Base-by-base conservation (phyloP, 768 basidiomycete genomes). In the Amylocystis lapponica region DNA sequence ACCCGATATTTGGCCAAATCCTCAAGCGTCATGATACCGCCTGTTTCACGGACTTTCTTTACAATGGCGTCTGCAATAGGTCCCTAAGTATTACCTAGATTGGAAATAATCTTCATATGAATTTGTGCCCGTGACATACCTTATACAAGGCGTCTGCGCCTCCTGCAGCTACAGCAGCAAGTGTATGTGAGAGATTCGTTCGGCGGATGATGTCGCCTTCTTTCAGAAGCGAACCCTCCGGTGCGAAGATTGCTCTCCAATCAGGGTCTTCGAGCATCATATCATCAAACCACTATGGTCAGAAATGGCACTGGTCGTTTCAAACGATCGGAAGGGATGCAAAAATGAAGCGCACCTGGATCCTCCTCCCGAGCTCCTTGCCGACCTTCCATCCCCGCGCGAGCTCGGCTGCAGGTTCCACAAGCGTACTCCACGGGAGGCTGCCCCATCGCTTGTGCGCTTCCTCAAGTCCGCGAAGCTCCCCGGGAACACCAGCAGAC, bases 401-500 rank as follows among this genome's bases (percentile, higher is more conserved):
- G 3, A 99, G 69, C 7, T 77, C 62, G 5, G 81, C 76, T 25
- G 77, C 82, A 0, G 94, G 93, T 52, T 78, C 66, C 14, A 98
- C 76, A 19, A 98, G 71, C 23, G 74, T 66, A 31, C 71, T 65
- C 96, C 96, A 98, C 0, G 83, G 71, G 11, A 96, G 55, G 27
- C 65, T 75, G 0, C 92, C 95, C 81, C 93, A 96, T 20, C 81
- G 74, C 31, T 71, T 67, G 62, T 94, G 85, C 0, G 88, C 90
- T 58, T 83, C 86, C 59, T 84, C 79, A 25, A 97, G 73, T 9
- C 94, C 96, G 19, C 84, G 76, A 35, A 98, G 60, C 66, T 98
- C 94, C 8, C 94, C 87, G 1, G 96, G 96, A 0, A 96, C 83
- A 19, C 78, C 94, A n/a, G 95, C 78, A 5, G 91, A 63, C 41